These are phyloP conservation scores for Podaxis mareebaensis DNA, from an alignment of 768 basidiomycete species.

Conservation along the genomic window DNA sequence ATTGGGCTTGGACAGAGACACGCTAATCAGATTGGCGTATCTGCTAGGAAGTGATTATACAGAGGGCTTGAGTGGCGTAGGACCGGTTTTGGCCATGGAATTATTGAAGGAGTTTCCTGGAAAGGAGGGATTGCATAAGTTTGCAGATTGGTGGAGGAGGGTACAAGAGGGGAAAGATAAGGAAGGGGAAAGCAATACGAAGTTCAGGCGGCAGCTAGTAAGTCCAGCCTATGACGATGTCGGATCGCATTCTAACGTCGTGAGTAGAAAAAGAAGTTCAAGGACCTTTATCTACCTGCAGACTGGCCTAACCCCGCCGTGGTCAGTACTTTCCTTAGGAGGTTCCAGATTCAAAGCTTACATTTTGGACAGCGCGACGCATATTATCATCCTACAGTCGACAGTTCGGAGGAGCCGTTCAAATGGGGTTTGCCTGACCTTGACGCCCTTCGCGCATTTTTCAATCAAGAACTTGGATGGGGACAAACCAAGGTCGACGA, in stretches of 20 bases:
- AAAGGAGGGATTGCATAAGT: constrained; percentile 77
- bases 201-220: constrained; percentile 85
- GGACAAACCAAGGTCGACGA: constrained; percentile 82
- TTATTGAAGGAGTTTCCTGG: constrained; percentile 92
- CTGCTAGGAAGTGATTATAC: constrained; percentile 97
- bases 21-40: constrained; percentile 87
- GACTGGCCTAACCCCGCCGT: constrained; percentile 96
- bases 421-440: constrained; percentile 98
- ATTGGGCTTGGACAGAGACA: constrained; percentile 82
- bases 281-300: constrained; percentile 70
- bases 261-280: constrained; percentile 84
- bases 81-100: constrained; percentile 97
- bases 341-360: not conserved
- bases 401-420: constrained; percentile 90
- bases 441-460: constrained; percentile 83
- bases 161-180: constrained; percentile 90
- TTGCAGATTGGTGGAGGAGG: constrained; percentile 92
- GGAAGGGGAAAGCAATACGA: constrained; percentile 67
- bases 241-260: not conserved
- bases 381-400: constrained; percentile 89
- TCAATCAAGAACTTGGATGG: constrained; percentile 83
- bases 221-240: constrained; percentile 27
- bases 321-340: constrained; percentile 44
- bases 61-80: constrained; percentile 88
- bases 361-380: constrained; percentile 69